Base-by-base conservation (phyloP, 2,329 filamentous ascomycete species). In the Tolypocladium cylindrosporum region DNA sequence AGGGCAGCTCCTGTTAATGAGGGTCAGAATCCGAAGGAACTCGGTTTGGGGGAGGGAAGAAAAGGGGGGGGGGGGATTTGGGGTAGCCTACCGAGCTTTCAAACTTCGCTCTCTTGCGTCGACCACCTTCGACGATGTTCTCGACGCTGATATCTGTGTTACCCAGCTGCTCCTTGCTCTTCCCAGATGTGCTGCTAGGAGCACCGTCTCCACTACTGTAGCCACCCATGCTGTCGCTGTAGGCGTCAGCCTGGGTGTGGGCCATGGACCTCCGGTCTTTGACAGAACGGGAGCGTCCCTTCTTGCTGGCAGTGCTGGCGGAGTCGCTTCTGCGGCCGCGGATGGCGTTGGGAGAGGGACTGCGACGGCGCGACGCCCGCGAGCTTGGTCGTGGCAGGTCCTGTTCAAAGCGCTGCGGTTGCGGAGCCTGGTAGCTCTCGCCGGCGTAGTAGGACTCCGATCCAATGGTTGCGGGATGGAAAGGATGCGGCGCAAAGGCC, bases 91-190 rank as follows among this genome's bases (percentile, higher is more conserved):
- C 93, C 75, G 93, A 97, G 78, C 93, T 97, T 74, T 97, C 93
- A 76, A 88, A 88, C 75, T 96, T 97, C 67, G 93, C 90, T 69
- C 91, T 86, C 79, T 97, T 97, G 70, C 94, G 87, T 73, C 94
- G 88, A 64, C 93, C 92, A 69, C 95, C 94, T 75, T 97, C 93
- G 61, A 99, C 89, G 73, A 99, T 97, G 71, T 99, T 99, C 66
- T 97, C 92, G 65, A 97, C 85, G 71, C 93, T 97, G 69, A 99
- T 99, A 66, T 99, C 94, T 19, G 94, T 96, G 71, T 91, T 97
- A 54, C 90, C 91, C 67, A 96, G 84, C 63, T 91, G 88, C 67
- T 97, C 92, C 72, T 90, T 91, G 66, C 82, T 84, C 71, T 89
- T 89, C 67, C 89, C 87, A 56, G 72, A 75, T 64, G 88, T 81